A percentile compares a stretch with the other conserved stretches of the same genome.
Evolutionary conservation across 768 basidiomycete genomes (phyloP).

Genomic region (Naganishia antarctica): DNA sequence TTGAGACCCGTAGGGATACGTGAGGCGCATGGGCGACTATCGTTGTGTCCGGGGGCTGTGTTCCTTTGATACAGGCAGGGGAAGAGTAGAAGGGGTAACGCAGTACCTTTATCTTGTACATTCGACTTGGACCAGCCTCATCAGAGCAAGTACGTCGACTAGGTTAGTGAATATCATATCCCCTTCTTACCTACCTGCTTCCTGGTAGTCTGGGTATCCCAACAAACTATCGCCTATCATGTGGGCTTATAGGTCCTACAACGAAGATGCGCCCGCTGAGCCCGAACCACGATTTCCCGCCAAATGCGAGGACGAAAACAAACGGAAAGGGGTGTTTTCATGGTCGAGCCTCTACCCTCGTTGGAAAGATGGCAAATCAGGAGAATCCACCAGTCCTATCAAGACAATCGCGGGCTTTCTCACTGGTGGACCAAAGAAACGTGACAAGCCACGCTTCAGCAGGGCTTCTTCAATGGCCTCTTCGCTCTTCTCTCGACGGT

Average conservation of each 20-base stretch:
- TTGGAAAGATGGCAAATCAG: neutral
- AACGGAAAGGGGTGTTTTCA: neutral
- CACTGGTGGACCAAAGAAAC: neutral
- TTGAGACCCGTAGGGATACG: no score
- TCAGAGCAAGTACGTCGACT: no score
- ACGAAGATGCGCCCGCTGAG: constrained; percentile 8
- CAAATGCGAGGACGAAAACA: neutral
- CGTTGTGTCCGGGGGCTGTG: no score
- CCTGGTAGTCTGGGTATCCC: no score
- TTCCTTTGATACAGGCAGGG: neutral
- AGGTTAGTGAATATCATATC: no score
- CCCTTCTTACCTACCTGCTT: no score
- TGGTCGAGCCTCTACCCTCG: neutral
- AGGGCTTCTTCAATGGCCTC: neutral
- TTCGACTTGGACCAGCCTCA: neutral
- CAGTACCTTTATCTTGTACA: neutral
- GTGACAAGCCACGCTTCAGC: neutral
- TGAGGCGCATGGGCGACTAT: no score
- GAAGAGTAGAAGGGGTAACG: neutral
- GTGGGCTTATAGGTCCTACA: constrained; percentile 24
- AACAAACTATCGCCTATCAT: neutral
- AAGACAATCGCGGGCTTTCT: neutral
- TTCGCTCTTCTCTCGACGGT: neutral
- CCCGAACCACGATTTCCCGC: constrained; percentile 4
- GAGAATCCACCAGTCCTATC: neutral